Conservation (phyloP, 164 flowering plant genomes). For the Vitis cinerea region DNA sequence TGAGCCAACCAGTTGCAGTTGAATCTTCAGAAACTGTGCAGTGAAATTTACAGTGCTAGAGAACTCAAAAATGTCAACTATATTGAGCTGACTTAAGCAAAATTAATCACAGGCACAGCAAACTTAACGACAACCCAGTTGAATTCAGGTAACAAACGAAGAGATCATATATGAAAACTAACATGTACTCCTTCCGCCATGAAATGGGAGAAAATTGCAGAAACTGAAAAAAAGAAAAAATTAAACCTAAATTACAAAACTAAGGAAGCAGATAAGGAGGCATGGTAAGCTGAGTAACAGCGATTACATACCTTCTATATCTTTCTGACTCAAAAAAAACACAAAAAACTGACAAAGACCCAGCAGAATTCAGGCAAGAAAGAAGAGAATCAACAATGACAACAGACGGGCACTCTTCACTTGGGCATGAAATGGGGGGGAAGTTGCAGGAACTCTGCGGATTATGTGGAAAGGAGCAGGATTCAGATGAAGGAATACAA, state of each 20-base stretch:
- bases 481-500: background rate
- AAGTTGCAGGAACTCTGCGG: background rate
- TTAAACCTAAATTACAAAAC: too few relatives aligned
- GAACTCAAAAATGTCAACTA: too few relatives aligned
- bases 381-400: background rate
- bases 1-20: too few relatives aligned
- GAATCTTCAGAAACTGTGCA: too few relatives aligned
- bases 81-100: too few relatives aligned
- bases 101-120: too few relatives aligned
- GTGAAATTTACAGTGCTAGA: too few relatives aligned
- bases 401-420: conserved; percentile 6
- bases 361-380: background rate
- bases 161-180: background rate
- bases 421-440: background rate
- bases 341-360: background rate
- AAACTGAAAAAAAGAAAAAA: too few relatives aligned
- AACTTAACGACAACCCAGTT: too few relatives aligned
- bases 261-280: background rate
- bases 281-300: background rate
- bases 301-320: too few relatives aligned
- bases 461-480: background rate
- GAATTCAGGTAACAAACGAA: background rate
- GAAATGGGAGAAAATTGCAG: too few relatives aligned
- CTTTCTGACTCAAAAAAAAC: background rate
- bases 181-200: too few relatives aligned